Percentiles rank a stretch among this genome's conserved stretches.
Conservation (phyloP, 2,329 filamentous ascomycete genomes). For the Colletotrichum plurivorum region DNA sequence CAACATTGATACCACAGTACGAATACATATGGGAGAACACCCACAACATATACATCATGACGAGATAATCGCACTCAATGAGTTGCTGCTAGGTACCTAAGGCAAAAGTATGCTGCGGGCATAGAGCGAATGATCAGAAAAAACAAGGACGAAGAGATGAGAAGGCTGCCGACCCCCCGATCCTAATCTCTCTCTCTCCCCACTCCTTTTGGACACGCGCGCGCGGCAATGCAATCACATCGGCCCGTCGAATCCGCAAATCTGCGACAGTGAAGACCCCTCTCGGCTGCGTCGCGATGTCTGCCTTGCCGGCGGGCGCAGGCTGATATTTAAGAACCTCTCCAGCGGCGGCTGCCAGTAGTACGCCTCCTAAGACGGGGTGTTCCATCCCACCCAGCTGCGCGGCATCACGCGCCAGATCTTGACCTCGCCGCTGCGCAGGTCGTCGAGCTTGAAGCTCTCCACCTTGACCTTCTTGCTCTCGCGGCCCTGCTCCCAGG, state of each 20-base stretch:
- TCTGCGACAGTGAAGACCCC: not conserved
- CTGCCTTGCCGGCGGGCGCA: slow-evolving; percentile 21
- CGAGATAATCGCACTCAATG: slow-evolving; percentile 30
- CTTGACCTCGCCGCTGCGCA: slow-evolving; percentile 94
- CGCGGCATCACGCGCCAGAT: slow-evolving; percentile 96
- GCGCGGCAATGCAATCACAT: slow-evolving; percentile 29
- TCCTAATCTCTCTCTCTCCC: slow-evolving; percentile 19
- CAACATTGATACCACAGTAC: too few relatives aligned
- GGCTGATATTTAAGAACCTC: slow-evolving; percentile 22
- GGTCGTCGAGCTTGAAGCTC: slow-evolving; percentile 93
- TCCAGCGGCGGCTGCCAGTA: slow-evolving; percentile 7
- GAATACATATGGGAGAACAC: not conserved
- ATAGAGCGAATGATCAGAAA: slow-evolving; percentile 28
- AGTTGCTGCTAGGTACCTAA: slow-evolving; percentile 37
- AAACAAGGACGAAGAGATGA: slow-evolving; percentile 21
- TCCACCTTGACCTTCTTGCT: slow-evolving; percentile 94
- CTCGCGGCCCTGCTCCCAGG: slow-evolving; percentile 95
- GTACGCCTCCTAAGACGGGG: slow-evolving; percentile 64
- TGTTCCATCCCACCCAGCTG: slow-evolving; percentile 92
- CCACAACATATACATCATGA: not conserved
- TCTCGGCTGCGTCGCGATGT: slow-evolving; percentile 2
- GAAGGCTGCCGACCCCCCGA: slow-evolving; percentile 11
- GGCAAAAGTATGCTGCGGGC: slow-evolving; percentile 36
- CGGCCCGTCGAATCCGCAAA: slow-evolving; percentile 18
- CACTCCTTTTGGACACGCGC: slow-evolving; percentile 3